Evolutionary conservation across 805 yeast genomes (phyloP).

Genomic region (Wickerhamomyces hampshirensis): DNA sequence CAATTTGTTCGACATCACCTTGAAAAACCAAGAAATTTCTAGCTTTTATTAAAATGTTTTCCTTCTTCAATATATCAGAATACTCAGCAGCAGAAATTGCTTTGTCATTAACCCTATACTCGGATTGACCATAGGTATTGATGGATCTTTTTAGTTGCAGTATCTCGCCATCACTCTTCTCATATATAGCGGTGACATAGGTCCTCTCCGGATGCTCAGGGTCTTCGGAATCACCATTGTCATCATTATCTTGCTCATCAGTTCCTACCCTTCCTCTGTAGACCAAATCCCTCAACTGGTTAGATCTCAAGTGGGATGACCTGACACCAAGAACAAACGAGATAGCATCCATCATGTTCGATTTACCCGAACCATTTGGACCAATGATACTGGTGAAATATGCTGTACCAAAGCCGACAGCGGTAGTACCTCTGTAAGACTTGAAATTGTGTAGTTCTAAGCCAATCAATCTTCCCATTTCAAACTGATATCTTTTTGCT

Average conservation of each 20-base stretch:
- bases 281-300: constrained; percentile 67
- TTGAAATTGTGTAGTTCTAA: constrained; percentile 84
- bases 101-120: constrained; percentile 59
- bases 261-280: constrained; percentile 58
- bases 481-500: no score
- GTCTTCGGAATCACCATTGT: constrained; percentile 17
- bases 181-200: constrained; percentile 74
- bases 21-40: constrained; percentile 91
- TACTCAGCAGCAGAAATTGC: constrained; percentile 63
- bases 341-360: constrained; percentile 96
- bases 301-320: constrained; percentile 70
- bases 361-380: constrained; percentile 98
- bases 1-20: constrained; percentile 94
- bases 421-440: constrained; percentile 75
- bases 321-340: constrained; percentile 89
- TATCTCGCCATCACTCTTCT: constrained; percentile 53
- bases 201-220: constrained; percentile 40
- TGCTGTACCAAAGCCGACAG: constrained; percentile 78
- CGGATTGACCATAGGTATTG: constrained; percentile 54
- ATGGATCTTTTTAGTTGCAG: constrained; percentile 62
- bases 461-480: constrained; percentile 80
- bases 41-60: constrained; percentile 83
- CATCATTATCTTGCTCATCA: constrained; percentile 12
- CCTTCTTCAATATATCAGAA: constrained; percentile 57
- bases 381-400: constrained; percentile 90